A percentile compares a stretch with the other conserved stretches of the same genome.
phyloP scores from a whole-genome alignment of 169 alveolate species.

The Plasmodium fragile region DNA sequence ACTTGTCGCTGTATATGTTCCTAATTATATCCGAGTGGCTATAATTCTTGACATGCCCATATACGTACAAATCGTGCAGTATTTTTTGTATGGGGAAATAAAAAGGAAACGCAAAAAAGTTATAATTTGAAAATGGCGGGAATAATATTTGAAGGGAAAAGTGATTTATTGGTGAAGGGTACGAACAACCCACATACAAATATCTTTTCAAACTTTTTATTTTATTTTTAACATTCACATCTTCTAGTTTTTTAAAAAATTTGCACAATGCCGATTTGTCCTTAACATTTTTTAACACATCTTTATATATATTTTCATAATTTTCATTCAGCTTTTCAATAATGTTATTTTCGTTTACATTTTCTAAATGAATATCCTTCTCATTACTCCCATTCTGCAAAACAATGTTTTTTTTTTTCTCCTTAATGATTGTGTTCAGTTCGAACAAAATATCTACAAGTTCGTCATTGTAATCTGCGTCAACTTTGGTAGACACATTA shows the following conservation, averaged over 20 bases:
- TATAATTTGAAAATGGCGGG: conserved; percentile 70
- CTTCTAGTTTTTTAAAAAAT: conserved; percentile 59
- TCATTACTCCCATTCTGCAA: neutral
- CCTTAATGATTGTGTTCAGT: conserved; percentile 56
- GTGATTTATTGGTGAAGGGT: conserved; percentile 76
- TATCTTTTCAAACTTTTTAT: conserved; percentile 55
- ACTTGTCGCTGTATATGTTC: conserved; percentile 45
- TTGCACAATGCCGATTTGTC: conserved; percentile 27
- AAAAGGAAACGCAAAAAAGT: conserved; percentile 70
- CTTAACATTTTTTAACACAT: conserved; percentile 24
- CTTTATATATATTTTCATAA: conserved; percentile 63
- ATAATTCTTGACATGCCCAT: conserved; percentile 76
- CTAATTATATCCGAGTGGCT: conserved; percentile 60
- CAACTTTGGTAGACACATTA: neutral
- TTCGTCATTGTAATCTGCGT: conserved; percentile 60
- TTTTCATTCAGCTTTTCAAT: conserved; percentile 55
- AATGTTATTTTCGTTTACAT: conserved; percentile 64
- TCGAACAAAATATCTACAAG: conserved; percentile 42
- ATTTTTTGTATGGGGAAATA: conserved; percentile 70
- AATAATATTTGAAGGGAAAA: conserved; percentile 69
- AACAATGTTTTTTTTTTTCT: conserved; percentile 24
- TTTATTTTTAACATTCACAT: conserved; percentile 45
- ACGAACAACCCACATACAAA: conserved; percentile 48
- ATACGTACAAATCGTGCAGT: conserved; percentile 60
- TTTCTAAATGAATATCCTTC: conserved; percentile 10